phyloP scores from a whole-genome alignment of 441 rosid genomes.

The Kokia cookei region DNA sequence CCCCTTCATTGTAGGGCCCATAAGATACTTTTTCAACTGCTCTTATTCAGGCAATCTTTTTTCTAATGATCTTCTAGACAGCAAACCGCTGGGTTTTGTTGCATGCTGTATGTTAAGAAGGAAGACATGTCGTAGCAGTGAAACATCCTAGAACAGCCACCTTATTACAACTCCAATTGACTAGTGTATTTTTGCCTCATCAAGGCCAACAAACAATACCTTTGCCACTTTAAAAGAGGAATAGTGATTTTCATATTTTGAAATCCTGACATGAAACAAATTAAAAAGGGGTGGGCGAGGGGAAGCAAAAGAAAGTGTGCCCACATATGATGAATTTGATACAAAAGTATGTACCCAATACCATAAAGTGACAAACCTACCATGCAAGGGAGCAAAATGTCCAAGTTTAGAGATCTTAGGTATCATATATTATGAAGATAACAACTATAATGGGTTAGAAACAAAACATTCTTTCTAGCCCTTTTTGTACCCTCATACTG shows the following conservation, averaged over 20 bases:
- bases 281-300: neutral
- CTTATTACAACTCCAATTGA: neutral
- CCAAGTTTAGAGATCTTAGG: constrained; percentile 1
- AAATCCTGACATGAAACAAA: neutral
- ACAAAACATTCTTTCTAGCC: constrained; percentile 1
- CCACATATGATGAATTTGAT: neutral
- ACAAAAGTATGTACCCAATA: neutral
- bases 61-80: neutral
- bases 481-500: neutral
- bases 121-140: neutral
- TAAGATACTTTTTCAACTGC: neutral
- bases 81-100: neutral
- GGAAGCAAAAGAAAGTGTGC: neutral
- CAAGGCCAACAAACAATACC: neutral
- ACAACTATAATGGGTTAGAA: neutral
- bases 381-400: neutral
- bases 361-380: neutral
- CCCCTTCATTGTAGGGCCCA: neutral
- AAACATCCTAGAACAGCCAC: neutral
- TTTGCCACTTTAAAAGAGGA: neutral
- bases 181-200: neutral
- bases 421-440: constrained; percentile 1
- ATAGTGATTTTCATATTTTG: neutral
- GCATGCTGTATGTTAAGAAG: neutral
- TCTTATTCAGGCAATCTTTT: neutral